Evolutionary conservation across 768 basidiomycete species (phyloP).

Genomic region (Lactarius hatsudake): DNA sequence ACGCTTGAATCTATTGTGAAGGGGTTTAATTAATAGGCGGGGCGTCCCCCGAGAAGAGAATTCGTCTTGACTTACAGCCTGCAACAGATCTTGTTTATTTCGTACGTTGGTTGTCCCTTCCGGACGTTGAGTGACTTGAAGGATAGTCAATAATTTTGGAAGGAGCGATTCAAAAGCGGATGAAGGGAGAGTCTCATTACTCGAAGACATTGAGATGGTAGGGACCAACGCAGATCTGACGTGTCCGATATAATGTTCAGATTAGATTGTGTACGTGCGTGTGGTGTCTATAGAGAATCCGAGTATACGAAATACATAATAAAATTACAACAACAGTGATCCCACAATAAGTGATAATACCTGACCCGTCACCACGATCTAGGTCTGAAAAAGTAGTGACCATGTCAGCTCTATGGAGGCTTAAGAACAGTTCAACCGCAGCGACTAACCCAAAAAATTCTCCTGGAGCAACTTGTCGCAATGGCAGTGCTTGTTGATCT

Average conservation of each 20-base stretch:
- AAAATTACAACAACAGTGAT: conserved; percentile 21
- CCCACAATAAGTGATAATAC: conserved; percentile 7
- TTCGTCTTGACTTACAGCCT: conserved; percentile 47
- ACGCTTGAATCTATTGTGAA: conserved; percentile 61
- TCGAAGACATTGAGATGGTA: neutral
- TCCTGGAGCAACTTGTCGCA: conserved; percentile 20
- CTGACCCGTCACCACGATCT: conserved; percentile 20
- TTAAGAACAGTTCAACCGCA: neutral
- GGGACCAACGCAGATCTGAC: neutral
- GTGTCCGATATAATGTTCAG: neutral
- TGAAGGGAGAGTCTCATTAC: conserved; percentile 18
- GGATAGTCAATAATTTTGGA: conserved; percentile 55
- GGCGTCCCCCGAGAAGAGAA: neutral
- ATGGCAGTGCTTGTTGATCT: conserved; percentile 20
- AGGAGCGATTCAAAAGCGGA: conserved; percentile 55
- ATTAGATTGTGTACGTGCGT: conserved; percentile 18
- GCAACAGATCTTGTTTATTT: conserved; percentile 63
- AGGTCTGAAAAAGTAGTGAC: conserved; percentile 14
- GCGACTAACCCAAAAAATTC: conserved; percentile 25
- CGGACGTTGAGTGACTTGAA: conserved; percentile 57
- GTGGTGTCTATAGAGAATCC: neutral
- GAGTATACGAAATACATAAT: conserved; percentile 20
- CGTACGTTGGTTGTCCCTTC: conserved; percentile 55
- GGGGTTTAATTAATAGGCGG: neutral
- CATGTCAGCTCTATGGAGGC: neutral